Evolutionary conservation across 2,329 filamentous ascomycete genomes (phyloP).

Genomic region (Pseudonectria buxi): DNA sequence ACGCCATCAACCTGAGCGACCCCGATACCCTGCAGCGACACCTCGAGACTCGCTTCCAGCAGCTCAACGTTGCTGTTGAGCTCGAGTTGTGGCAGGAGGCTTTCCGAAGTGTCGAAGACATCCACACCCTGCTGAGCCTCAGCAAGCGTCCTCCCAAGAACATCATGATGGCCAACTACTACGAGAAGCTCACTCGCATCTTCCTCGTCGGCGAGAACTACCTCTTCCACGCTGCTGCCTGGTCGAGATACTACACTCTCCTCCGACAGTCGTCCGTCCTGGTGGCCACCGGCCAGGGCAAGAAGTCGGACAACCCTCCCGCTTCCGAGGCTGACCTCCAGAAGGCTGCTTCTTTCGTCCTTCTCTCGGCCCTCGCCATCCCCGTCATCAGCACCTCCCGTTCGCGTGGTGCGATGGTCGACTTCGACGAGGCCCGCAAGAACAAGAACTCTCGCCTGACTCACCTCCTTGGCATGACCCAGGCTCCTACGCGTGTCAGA

Average conservation of each 20-base stretch:
- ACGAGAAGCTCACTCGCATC: constrained; percentile 97
- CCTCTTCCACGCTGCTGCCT: constrained; percentile 96
- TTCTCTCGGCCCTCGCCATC: constrained; percentile 92
- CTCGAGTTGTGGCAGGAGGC: constrained; percentile 98
- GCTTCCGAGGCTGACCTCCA: constrained; percentile 85
- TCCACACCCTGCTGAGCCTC: constrained; percentile 91
- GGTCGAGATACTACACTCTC: constrained; percentile 95
- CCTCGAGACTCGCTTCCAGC: constrained; percentile 95
- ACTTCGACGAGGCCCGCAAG: constrained; percentile 94
- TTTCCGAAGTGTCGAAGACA: constrained; percentile 98
- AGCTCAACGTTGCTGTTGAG: constrained; percentile 96
- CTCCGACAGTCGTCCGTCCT: constrained; percentile 83
- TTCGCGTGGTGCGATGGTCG: constrained; percentile 90
- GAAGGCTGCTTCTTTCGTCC: constrained; percentile 90
- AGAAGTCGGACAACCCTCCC: constrained; percentile 90
- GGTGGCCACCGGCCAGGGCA: constrained; percentile 75
- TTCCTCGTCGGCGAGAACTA: constrained; percentile 99
- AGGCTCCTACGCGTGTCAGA: constrained; percentile 78
- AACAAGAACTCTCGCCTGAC: constrained; percentile 98
- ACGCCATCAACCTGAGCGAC: constrained; percentile 97
- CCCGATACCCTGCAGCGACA: constrained; percentile 96
- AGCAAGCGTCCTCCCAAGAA: constrained; percentile 99
- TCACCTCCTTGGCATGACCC: constrained; percentile 88
- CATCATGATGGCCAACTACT: constrained; percentile 99
- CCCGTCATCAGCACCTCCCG: constrained; percentile 98